Base-by-base conservation (phyloP, 1,284 basidiomycete genomes). In the Ceratobasidium theobromae region DNA sequence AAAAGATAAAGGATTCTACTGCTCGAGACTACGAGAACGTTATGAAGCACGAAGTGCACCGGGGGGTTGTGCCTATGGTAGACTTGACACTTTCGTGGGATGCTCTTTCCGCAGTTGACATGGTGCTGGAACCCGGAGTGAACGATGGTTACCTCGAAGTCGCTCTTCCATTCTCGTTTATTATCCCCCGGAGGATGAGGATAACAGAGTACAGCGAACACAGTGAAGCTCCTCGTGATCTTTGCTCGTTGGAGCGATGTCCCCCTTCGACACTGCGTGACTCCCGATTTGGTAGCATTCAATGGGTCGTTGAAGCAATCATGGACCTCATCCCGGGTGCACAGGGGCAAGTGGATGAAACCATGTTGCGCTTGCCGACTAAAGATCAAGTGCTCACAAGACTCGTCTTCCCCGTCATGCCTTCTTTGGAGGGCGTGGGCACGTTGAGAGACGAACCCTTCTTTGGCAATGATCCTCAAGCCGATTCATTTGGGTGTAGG, bases 241-340 rank as follows among this genome's bases (percentile, higher is more conserved):
- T 52, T 2, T 62, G 58, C 16, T 8, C 35, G 9, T 3, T 52
- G 12, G 48, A 52, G 21, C 46, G 48, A 5, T 52, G 32, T 35
- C 58, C 58, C 2, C 58, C 58, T 40, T 46, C 58, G 4, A 62
- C 58, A 9, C 33, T 52, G 1, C 58, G 48, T 1, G 46, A 62
- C 25, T 41, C 30, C n/a, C 46, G 48, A 8, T 32, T 49, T 35
- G 58, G 33, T 6, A 62, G 48, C 18, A 48, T 62, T 46, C 58
- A 62, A 38, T 62, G 58, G 58, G 58, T 62, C 9, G 48, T 27
- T 11, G 58, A 62, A 41, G 58, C 58, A 9, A 28, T 62, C 27
- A 21, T 62, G 23, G 25, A 30, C 14, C 46, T 62, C 5, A 32
- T 27, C 12, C 58, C 58, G 4, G 23, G 33, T 28, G 33, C 46